Conservation (phyloP, 2,329 filamentous ascomycete species). For the Trichoderma lentiforme region DNA sequence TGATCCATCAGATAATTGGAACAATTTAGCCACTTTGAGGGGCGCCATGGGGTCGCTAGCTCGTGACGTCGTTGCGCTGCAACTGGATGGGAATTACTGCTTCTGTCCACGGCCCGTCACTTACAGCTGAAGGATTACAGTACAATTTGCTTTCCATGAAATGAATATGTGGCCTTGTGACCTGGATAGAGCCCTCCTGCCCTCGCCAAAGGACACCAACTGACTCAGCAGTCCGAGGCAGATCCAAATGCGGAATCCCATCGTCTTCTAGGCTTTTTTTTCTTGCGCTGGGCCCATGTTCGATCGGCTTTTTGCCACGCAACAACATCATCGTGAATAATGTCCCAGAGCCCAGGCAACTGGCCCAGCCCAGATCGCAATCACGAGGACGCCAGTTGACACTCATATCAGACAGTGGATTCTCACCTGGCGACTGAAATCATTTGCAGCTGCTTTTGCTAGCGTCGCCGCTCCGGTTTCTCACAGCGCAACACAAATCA, state of each 20-base stretch:
- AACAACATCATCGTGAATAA: slow-evolving; percentile 10
- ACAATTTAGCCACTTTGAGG: not conserved
- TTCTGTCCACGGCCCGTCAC: not conserved
- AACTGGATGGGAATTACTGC: not conserved
- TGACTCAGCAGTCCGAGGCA: not conserved
- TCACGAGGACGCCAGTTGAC: not conserved
- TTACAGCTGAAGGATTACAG: not conserved
- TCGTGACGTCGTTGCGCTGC: slow-evolving; percentile 5
- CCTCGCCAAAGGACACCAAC: not conserved
- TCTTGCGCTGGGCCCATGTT: not conserved
- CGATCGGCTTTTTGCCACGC: slow-evolving; percentile 1
- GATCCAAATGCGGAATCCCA: not conserved
- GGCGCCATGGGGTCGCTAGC: slow-evolving; percentile 13
- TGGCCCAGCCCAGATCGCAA: not conserved
- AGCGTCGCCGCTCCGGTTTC: slow-evolving; percentile 1
- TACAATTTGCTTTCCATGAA: not conserved
- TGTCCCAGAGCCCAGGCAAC: not conserved
- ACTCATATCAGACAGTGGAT: not conserved
- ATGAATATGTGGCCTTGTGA: not conserved
- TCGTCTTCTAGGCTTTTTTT: not conserved
- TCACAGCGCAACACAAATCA: not conserved
- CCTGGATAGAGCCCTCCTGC: not conserved
- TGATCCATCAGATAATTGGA: not conserved
- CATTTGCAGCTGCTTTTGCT: not conserved
- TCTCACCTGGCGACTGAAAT: not conserved